These are phyloP conservation scores for Leccinum subgranulosum DNA, from an alignment of 768 basidiomycete genomes.

Conservation along the genomic window DNA sequence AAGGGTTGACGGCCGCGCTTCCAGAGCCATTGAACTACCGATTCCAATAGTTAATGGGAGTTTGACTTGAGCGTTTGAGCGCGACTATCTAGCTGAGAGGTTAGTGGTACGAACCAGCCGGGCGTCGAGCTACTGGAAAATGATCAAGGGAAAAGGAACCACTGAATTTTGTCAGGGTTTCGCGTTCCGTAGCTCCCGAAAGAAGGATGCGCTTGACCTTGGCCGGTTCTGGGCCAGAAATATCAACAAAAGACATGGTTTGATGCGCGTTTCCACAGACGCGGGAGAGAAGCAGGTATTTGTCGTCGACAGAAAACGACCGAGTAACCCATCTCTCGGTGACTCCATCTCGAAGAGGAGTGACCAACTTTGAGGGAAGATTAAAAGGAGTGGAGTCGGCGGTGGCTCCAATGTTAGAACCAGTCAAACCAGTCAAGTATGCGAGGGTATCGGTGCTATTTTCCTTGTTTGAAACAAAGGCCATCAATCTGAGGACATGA, in stretches of 20 bases:
- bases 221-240: slow-evolving; percentile 26
- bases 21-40: no score
- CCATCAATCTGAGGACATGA: slow-evolving; percentile 30
- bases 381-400: slow-evolving; percentile 27
- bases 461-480: slow-evolving; percentile 41
- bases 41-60: no score
- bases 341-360: slow-evolving; percentile 29
- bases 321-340: slow-evolving; percentile 30
- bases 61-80: no score
- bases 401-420: slow-evolving; percentile 32
- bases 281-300: slow-evolving; percentile 34
- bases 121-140: no score
- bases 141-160: slow-evolving; percentile 33
- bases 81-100: no score
- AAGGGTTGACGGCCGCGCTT: no score
- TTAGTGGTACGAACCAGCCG: no score
- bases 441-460: slow-evolving; percentile 37
- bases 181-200: slow-evolving; percentile 33
- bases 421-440: slow-evolving; percentile 32
- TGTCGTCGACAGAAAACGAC: slow-evolving; percentile 39
- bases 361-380: slow-evolving; percentile 34
- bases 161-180: slow-evolving; percentile 21
- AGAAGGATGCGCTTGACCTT: slow-evolving; percentile 31
- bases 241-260: slow-evolving; percentile 32
- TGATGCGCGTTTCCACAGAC: slow-evolving; percentile 26